Percentiles rank a stretch among this genome's conserved stretches.
phyloP scores from a whole-genome alignment of 352 stramenopile genomes.

The Lagenidium giganteum region DNA sequence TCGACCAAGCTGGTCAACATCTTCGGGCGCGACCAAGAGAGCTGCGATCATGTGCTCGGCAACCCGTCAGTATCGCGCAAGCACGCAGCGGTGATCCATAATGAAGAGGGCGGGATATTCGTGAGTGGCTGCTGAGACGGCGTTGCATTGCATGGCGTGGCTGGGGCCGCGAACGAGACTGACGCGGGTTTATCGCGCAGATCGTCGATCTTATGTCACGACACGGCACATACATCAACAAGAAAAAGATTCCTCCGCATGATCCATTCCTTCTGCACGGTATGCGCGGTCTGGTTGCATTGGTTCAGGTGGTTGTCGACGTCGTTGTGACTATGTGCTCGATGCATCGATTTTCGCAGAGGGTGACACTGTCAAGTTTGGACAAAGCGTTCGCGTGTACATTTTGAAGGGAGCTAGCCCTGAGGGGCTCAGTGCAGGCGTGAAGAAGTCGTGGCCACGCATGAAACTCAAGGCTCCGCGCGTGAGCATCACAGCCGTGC shows the following conservation, averaged over 20 bases:
- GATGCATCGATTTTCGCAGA: slow-evolving; percentile 27
- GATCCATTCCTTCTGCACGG: slow-evolving; percentile 78
- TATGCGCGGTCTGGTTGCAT: slow-evolving; percentile 5
- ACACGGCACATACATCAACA: slow-evolving; percentile 78
- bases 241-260: slow-evolving; percentile 82
- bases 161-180: background rate
- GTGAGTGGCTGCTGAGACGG: slow-evolving; percentile 26
- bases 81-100: slow-evolving; percentile 82
- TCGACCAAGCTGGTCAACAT: slow-evolving; percentile 77
- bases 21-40: slow-evolving; percentile 82
- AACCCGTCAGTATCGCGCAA: slow-evolving; percentile 86
- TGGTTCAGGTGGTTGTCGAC: background rate
- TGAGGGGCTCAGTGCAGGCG: slow-evolving; percentile 52
- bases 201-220: slow-evolving; percentile 87
- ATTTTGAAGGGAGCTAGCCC: slow-evolving; percentile 67
- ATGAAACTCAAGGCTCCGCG: slow-evolving; percentile 71
- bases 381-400: slow-evolving; percentile 83
- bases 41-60: slow-evolving; percentile 80
- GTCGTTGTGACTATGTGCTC: background rate
- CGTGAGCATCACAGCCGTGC: slow-evolving; percentile 60
- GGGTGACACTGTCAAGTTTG: slow-evolving; percentile 82
- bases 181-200: slow-evolving; percentile 22
- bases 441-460: slow-evolving; percentile 81
- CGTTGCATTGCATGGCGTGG: slow-evolving; percentile 6
- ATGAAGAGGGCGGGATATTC: slow-evolving; percentile 76